Conservation (phyloP, 1,139 yeast genomes). For the Yamadazyma triangularis region DNA sequence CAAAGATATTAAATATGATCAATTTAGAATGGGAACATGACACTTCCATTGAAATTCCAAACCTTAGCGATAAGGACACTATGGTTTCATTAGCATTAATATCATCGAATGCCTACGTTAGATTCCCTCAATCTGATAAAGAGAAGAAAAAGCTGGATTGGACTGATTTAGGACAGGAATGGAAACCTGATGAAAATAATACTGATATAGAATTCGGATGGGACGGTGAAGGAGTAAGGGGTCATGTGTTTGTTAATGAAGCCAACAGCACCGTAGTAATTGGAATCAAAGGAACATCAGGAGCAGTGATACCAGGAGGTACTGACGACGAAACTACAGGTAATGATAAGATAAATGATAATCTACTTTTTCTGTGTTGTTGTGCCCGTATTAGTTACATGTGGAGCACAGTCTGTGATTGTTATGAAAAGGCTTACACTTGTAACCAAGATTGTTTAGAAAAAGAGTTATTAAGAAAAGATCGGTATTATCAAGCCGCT, state of each 20-base stretch:
- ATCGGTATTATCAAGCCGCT: conserved; percentile 78
- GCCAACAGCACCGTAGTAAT: conserved; percentile 67
- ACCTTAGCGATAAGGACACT: conserved; percentile 69
- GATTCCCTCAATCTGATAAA: conserved; percentile 63
- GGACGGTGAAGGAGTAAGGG: conserved; percentile 80
- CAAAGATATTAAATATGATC: conserved; percentile 35
- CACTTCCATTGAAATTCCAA: conserved; percentile 55
- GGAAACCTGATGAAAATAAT: conserved; percentile 40
- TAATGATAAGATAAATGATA: conserved; percentile 83
- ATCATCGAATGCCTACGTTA: conserved; percentile 90
- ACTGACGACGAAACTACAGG: conserved; percentile 74
- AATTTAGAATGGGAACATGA: conserved; percentile 53
- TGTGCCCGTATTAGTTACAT: conserved; percentile 89
- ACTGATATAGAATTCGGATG: conserved; percentile 65
- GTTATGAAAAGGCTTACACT: conserved; percentile 79
- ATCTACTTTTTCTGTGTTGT: conserved; percentile 87
- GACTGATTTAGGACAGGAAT: conserved; percentile 71
- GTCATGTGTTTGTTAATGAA: conserved; percentile 78
- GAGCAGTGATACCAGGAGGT: conserved; percentile 73
- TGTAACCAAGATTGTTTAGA: conserved; percentile 90
- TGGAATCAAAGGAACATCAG: conserved; percentile 89
- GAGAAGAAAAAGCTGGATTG: conserved; percentile 59
- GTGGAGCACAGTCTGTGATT: conserved; percentile 96
- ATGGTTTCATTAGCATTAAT: conserved; percentile 74
- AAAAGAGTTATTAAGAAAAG: conserved; percentile 65